Evolutionary conservation across 768 basidiomycete genomes (phyloP).

Genomic region (Russula abietina): DNA sequence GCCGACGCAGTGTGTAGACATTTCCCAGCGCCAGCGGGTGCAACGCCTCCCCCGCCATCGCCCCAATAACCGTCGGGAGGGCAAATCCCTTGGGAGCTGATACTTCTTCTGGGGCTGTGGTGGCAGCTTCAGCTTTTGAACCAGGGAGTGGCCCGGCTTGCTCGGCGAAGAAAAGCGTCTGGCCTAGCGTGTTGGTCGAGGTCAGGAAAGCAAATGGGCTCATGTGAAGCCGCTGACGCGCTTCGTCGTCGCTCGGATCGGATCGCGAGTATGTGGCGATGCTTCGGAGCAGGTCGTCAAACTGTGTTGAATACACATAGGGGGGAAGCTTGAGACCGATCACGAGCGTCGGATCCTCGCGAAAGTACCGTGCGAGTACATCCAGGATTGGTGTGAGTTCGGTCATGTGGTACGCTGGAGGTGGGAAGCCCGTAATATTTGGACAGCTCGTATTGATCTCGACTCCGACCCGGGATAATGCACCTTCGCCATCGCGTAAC

Average conservation of each 20-base stretch:
- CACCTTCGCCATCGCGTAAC: slow-evolving; percentile 28
- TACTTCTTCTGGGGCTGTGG: neutral
- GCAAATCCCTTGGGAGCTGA: slow-evolving; percentile 38
- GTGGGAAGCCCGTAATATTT: slow-evolving; percentile 58
- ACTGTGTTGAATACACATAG: slow-evolving; percentile 22
- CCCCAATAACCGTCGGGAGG: slow-evolving; percentile 60
- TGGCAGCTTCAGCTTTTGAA: neutral
- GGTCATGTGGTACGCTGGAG: slow-evolving; percentile 57
- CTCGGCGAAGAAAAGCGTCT: slow-evolving; percentile 20
- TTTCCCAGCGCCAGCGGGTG: slow-evolving; percentile 78
- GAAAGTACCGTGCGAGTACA: slow-evolving; percentile 46
- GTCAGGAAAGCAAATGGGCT: slow-evolving; percentile 25
- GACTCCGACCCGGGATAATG: slow-evolving; percentile 47
- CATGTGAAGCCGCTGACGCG: slow-evolving; percentile 11
- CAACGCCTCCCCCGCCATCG: slow-evolving; percentile 68
- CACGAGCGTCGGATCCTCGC: slow-evolving; percentile 49
- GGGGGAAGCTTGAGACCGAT: slow-evolving; percentile 58
- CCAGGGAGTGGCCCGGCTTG: neutral
- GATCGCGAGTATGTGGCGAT: slow-evolving; percentile 20
- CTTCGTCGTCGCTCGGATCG: slow-evolving; percentile 14
- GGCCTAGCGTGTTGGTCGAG: slow-evolving; percentile 25
- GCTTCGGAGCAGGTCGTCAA: slow-evolving; percentile 15
- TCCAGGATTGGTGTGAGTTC: slow-evolving; percentile 48
- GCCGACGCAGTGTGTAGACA: slow-evolving; percentile 52
- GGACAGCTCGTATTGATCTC: slow-evolving; percentile 86